Evolutionary conservation across 768 basidiomycete species (phyloP).

Genomic region (Epithele typhae): DNA sequence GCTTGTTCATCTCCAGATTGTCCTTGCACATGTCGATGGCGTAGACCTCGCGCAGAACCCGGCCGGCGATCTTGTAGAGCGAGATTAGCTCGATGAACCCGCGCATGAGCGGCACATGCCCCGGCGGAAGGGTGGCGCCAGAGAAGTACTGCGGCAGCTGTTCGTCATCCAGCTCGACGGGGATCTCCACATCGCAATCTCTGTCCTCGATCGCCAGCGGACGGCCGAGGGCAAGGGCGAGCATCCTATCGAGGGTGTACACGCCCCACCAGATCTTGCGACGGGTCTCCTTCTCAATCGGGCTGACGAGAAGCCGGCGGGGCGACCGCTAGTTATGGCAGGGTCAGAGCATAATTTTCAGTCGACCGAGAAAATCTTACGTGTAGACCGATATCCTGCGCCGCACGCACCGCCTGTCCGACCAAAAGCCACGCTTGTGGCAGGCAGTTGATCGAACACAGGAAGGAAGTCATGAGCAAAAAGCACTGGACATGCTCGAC

Average conservation of each 20-base stretch:
- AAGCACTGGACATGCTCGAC: slow-evolving; percentile 88
- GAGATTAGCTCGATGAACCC: slow-evolving; percentile 73
- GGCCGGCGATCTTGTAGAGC: slow-evolving; percentile 82
- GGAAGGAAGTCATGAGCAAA: slow-evolving; percentile 82
- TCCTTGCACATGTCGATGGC: slow-evolving; percentile 76
- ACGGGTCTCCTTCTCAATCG: slow-evolving; percentile 85
- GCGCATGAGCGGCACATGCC: slow-evolving; percentile 69
- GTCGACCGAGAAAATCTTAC: slow-evolving; percentile 42
- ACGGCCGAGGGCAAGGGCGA: slow-evolving; percentile 84
- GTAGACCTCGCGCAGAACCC: slow-evolving; percentile 78
- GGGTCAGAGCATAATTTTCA: not conserved
- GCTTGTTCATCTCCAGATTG: slow-evolving; percentile 66
- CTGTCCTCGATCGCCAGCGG: slow-evolving; percentile 86
- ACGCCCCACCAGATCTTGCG: slow-evolving; percentile 95
- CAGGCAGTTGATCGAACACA: slow-evolving; percentile 90
- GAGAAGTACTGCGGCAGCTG: slow-evolving; percentile 66
- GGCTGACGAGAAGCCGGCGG: slow-evolving; percentile 59
- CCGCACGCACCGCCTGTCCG: slow-evolving; percentile 85
- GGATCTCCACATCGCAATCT: slow-evolving; percentile 87
- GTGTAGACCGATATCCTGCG: slow-evolving; percentile 89
- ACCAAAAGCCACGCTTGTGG: slow-evolving; percentile 93
- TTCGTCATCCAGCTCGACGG: slow-evolving; percentile 81
- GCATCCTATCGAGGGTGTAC: slow-evolving; percentile 87
- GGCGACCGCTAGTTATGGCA: slow-evolving; percentile 64
- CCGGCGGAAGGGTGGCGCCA: slow-evolving; percentile 53